These are phyloP conservation scores for Globisporangium paddicum DNA, from an alignment of 352 stramenopile species.

Conservation along the genomic window DNA sequence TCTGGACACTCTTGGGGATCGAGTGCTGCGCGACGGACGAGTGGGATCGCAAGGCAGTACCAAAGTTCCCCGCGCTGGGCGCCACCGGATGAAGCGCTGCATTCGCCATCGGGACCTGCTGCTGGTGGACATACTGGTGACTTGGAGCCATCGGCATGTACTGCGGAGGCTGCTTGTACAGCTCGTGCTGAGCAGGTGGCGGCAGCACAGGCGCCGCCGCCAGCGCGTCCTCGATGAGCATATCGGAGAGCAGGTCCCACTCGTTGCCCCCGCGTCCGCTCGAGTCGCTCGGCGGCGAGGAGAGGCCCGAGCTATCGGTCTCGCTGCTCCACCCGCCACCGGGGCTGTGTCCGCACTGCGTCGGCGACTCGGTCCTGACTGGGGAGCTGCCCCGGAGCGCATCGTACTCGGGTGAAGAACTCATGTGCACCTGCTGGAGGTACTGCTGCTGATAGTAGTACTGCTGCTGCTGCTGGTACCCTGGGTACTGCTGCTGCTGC, in stretches of 20 bases:
- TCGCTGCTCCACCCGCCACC: slow-evolving; percentile 19
- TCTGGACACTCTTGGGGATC: background rate
- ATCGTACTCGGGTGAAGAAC: background rate
- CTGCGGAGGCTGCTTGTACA: slow-evolving; percentile 2
- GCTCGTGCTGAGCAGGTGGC: background rate
- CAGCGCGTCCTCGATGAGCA: slow-evolving; percentile 48
- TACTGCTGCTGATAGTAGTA: slow-evolving; percentile 5
- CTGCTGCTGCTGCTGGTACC: background rate
- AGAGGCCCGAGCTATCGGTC: slow-evolving; percentile 29
- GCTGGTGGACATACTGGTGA: slow-evolving; percentile 7
- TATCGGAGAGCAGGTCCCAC: slow-evolving; percentile 57
- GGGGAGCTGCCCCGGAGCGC: slow-evolving; percentile 3
- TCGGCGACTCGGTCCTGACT: background rate
- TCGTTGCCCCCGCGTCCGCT: slow-evolving; percentile 20
- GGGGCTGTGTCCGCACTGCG: slow-evolving; percentile 7
- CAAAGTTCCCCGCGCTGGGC: background rate
- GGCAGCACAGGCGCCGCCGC: background rate
- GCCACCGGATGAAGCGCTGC: background rate
- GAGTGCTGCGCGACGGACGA: background rate
- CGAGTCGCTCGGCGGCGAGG: slow-evolving; percentile 25
- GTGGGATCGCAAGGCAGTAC: background rate
- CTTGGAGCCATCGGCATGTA: background rate
- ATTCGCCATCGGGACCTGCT: background rate
- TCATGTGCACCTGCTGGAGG: slow-evolving; percentile 1
- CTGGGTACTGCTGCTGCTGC: background rate